Evolutionary conservation across 2,329 filamentous ascomycete genomes (phyloP).

Genomic region (Gremmenia infestans): DNA sequence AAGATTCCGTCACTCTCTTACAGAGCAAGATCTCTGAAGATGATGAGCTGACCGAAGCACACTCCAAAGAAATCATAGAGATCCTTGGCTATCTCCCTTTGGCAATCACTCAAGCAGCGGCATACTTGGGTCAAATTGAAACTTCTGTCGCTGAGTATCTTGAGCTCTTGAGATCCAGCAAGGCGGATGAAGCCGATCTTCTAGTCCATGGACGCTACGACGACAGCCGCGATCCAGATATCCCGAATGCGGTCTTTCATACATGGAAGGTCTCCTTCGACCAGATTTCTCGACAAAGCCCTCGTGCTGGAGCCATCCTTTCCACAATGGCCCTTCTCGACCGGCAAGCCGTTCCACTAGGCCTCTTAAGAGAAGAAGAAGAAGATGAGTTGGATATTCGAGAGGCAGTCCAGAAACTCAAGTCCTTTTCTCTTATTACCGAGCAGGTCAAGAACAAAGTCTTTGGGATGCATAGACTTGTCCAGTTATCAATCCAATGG

Average conservation of each 20-base stretch:
- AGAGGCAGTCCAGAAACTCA: slow-evolving; percentile 32
- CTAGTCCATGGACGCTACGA: slow-evolving; percentile 28
- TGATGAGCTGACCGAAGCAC: background rate
- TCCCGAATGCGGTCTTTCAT: slow-evolving; percentile 30
- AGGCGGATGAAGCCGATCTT: slow-evolving; percentile 13
- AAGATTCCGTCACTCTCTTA: background rate
- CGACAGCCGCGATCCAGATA: slow-evolving; percentile 30
- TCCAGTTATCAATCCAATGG: slow-evolving; percentile 16
- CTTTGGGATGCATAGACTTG: slow-evolving; percentile 16
- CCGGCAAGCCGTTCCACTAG: slow-evolving; percentile 11
- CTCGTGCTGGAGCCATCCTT: slow-evolving; percentile 7
- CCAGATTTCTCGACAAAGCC: slow-evolving; percentile 28
- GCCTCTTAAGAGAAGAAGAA: background rate
- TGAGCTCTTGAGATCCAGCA: slow-evolving; percentile 20
- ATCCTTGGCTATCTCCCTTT: slow-evolving; percentile 24
- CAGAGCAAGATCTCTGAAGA: background rate
- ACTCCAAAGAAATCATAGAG: slow-evolving; percentile 1
- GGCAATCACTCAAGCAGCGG: slow-evolving; percentile 22
- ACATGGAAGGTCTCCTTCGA: slow-evolving; percentile 34
- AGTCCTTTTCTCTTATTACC: slow-evolving; percentile 34
- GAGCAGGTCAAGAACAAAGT: slow-evolving; percentile 5
- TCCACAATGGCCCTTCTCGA: slow-evolving; percentile 14
- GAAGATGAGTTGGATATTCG: slow-evolving; percentile 20
- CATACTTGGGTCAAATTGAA: slow-evolving; percentile 19
- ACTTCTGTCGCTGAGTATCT: slow-evolving; percentile 32